phyloP scores from a whole-genome alignment of 1,139 yeast genomes.

The Lodderomyces jiufengensis region DNA sequence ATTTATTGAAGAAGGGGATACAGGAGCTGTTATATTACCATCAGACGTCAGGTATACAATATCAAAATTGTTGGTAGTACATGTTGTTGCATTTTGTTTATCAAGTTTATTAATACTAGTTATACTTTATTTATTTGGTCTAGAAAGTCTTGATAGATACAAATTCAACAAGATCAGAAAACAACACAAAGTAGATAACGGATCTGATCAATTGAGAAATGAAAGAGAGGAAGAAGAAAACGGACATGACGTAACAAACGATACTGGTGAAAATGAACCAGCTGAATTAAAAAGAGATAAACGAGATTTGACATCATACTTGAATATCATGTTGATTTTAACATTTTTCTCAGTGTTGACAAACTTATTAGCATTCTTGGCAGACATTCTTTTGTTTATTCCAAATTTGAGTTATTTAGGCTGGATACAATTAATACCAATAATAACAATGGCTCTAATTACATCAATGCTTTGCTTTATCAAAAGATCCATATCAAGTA shows the following conservation, averaged over 20 bases:
- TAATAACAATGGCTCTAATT: conserved; percentile 32
- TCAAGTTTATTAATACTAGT: conserved; percentile 25
- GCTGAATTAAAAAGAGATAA: conserved; percentile 8
- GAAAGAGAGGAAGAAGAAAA: conserved; percentile 3
- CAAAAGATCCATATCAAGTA: conserved; percentile 36
- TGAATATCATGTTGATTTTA: conserved; percentile 32
- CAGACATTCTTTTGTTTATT: conserved; percentile 39
- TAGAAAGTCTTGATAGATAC: conserved; percentile 7
- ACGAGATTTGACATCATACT: conserved; percentile 25
- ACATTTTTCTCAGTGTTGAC: conserved; percentile 36
- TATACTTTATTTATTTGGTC: conserved; percentile 11
- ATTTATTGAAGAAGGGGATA: conserved; percentile 12
- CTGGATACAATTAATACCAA: conserved; percentile 44
- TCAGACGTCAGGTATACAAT: conserved; percentile 40
- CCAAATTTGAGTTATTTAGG: conserved; percentile 42
- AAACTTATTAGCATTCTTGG: conserved; percentile 37
- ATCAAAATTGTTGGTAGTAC: conserved; percentile 42
- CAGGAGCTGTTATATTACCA: conserved; percentile 34
- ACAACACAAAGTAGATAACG: neutral
- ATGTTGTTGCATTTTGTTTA: conserved; percentile 41
- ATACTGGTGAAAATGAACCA: conserved; percentile 1
- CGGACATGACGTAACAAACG: neutral
- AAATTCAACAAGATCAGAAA: neutral
- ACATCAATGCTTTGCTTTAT: conserved; percentile 40
- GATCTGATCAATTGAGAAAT: neutral